Evolutionary conservation across 106 monocot genomes (phyloP).

Genomic region (Hemerocallis citrina): DNA sequence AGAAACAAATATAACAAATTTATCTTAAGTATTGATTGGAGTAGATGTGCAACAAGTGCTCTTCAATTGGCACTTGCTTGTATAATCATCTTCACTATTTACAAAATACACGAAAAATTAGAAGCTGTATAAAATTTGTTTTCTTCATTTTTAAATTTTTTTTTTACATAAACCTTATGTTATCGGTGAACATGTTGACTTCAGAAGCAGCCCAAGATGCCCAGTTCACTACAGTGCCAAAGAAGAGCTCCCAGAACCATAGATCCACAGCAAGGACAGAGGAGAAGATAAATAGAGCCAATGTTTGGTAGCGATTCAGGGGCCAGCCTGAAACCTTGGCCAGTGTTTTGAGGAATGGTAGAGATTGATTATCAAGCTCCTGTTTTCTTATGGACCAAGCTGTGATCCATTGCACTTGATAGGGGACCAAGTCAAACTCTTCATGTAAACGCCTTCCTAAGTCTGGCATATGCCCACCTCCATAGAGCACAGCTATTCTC

Average conservation of each 20-base stretch:
- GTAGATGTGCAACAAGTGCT: no score
- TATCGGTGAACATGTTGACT: conserved; percentile 13
- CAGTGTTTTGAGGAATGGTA: conserved; percentile 52
- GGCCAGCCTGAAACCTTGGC: conserved; percentile 61
- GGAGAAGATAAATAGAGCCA: conserved; percentile 60
- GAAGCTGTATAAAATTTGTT: no score
- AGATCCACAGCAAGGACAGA: conserved; percentile 65
- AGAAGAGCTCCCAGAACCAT: conserved; percentile 89
- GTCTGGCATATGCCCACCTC: conserved; percentile 98
- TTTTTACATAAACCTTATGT: conserved; percentile 15
- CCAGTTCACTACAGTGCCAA: conserved; percentile 40
- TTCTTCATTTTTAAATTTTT: no score
- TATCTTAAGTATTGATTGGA: no score
- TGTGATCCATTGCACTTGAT: conserved; percentile 65
- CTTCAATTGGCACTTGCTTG: no score
- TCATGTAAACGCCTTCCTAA: conserved; percentile 51
- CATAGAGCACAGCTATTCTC: conserved; percentile 73
- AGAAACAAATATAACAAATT: no score
- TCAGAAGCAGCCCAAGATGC: conserved; percentile 46
- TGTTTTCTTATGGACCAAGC: conserved; percentile 75
- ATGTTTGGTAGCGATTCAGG: conserved; percentile 65
- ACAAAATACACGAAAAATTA: no score
- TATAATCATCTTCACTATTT: no score
- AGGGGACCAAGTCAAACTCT: conserved; percentile 82
- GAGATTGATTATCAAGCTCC: conserved; percentile 28